Conservation (phyloP, 495 filamentous ascomycete species). For the Acidomyces sp. region DNA sequence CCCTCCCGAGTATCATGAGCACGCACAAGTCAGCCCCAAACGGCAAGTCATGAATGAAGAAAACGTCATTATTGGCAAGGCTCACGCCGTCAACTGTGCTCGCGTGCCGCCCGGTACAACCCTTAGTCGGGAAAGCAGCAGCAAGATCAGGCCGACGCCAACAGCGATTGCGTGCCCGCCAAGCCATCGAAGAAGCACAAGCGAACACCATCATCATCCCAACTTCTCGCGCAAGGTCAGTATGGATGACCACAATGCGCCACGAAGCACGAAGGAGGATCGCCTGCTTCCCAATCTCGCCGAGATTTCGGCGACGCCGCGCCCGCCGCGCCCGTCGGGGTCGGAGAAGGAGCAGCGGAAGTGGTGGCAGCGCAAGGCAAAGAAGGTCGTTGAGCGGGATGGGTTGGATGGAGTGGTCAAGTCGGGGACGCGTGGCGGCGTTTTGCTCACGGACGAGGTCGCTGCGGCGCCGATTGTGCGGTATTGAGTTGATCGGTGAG, state of each 20-base stretch:
- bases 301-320: not conserved
- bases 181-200: conserved; percentile 6
- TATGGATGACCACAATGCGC: conserved; percentile 10
- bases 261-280: too few species aligned
- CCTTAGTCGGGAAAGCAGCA: conserved; percentile 1
- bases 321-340: conserved; percentile 1
- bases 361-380: conserved; percentile 22
- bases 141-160: not conserved
- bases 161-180: conserved; percentile 9
- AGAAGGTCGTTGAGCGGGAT: conserved; percentile 11
- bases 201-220: conserved; percentile 6
- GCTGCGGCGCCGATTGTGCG: conserved; percentile 23
- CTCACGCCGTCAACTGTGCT: conserved; percentile 1
- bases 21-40: not conserved
- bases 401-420: conserved; percentile 24
- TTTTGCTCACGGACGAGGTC: conserved; percentile 24
- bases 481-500: too few species aligned
- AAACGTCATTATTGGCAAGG: conserved; percentile 1
- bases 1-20: not conserved
- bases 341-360: conserved; percentile 18
- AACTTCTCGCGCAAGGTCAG: conserved; percentile 23
- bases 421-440: conserved; percentile 16
- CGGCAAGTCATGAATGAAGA: not conserved
- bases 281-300: too few species aligned
- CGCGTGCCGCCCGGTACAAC: not conserved